Evolutionary conservation across 352 stramenopile genomes (phyloP).

Genomic region (Pythium vanterpoolii): DNA sequence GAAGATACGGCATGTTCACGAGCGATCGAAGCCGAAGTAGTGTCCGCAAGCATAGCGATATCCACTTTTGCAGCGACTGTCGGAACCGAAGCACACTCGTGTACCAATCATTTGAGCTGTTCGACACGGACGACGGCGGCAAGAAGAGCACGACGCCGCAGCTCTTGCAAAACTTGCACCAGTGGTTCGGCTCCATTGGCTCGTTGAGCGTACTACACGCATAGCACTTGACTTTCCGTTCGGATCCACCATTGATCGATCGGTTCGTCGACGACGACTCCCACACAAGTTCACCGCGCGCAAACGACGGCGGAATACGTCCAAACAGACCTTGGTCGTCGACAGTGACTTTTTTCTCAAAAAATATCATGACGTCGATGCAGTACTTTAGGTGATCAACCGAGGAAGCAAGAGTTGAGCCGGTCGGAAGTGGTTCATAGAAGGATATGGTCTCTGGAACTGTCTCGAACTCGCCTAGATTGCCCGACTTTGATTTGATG

Average conservation of each 20-base stretch:
- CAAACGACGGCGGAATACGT: constrained; percentile 72
- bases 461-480: constrained; percentile 43
- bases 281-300: constrained; percentile 73
- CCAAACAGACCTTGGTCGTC: constrained; percentile 63
- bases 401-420: constrained; percentile 46
- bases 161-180: constrained; percentile 69
- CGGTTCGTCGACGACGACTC: constrained; percentile 35
- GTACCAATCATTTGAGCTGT: constrained; percentile 79
- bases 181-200: constrained; percentile 64
- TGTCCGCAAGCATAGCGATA: constrained; percentile 57
- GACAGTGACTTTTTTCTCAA: constrained; percentile 83
- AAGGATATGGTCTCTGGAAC: constrained; percentile 65
- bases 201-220: constrained; percentile 64
- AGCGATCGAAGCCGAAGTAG: constrained; percentile 61
- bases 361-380: constrained; percentile 82
- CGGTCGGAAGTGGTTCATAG: constrained; percentile 54
- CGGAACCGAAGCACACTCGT: constrained; percentile 69
- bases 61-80: constrained; percentile 80
- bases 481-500: constrained; percentile 3
- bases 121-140: constrained; percentile 72
- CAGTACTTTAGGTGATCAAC: constrained; percentile 82
- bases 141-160: constrained; percentile 79
- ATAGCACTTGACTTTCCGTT: constrained; percentile 70
- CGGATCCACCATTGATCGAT: constrained; percentile 32
- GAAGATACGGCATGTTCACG: constrained; percentile 76